A percentile compares a stretch with the other conserved stretches of the same genome.
Conservation (phyloP, 208 protist species). For the Eutreptiella sp. region DNA sequence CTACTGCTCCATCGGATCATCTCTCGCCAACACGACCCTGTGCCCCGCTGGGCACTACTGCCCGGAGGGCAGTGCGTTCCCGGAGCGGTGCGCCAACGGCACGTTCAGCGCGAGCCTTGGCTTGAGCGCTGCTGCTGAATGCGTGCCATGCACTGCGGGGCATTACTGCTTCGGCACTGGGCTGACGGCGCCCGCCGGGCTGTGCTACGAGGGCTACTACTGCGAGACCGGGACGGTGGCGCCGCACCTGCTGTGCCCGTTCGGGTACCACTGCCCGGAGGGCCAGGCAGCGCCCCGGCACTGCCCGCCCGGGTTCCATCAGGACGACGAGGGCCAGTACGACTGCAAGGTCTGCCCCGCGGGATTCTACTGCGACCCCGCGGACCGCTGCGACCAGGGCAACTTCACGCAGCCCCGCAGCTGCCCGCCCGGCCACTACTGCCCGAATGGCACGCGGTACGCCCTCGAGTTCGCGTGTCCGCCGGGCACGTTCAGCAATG, state of each 20-base stretch:
- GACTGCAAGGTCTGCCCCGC: slow-evolving; percentile 36
- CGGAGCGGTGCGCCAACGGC: slow-evolving; percentile 5
- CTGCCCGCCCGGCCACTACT: slow-evolving; percentile 36
- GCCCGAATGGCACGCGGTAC: slow-evolving; percentile 29
- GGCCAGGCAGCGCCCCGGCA: slow-evolving; percentile 23
- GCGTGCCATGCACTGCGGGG: slow-evolving; percentile 12
- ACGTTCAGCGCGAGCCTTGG: slow-evolving; percentile 28
- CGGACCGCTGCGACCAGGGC: slow-evolving; percentile 18
- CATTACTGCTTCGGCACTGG: slow-evolving; percentile 29
- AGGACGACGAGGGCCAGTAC: slow-evolving; percentile 3
- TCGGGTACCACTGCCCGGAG: slow-evolving; percentile 39
- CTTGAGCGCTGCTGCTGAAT: background rate
- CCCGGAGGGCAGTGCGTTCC: slow-evolving; percentile 13
- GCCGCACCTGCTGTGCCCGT: background rate
- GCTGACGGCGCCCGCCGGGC: slow-evolving; percentile 5
- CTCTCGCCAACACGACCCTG: slow-evolving; percentile 16
- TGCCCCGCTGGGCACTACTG: slow-evolving; percentile 38
- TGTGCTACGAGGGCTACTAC: slow-evolving; percentile 31
- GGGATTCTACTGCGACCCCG: slow-evolving; percentile 17
- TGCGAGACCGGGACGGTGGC: slow-evolving; percentile 24
- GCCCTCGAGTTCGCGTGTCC: slow-evolving; percentile 30
- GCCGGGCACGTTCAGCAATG: slow-evolving; percentile 31
- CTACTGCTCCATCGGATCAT: slow-evolving; percentile 39
- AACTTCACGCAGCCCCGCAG: slow-evolving; percentile 12
- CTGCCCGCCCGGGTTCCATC: slow-evolving; percentile 32